Percentiles rank a stretch among this genome's conserved stretches.
Evolutionary conservation across 352 stramenopile genomes (phyloP).

Genomic region (Aphanomyces cochlioides): DNA sequence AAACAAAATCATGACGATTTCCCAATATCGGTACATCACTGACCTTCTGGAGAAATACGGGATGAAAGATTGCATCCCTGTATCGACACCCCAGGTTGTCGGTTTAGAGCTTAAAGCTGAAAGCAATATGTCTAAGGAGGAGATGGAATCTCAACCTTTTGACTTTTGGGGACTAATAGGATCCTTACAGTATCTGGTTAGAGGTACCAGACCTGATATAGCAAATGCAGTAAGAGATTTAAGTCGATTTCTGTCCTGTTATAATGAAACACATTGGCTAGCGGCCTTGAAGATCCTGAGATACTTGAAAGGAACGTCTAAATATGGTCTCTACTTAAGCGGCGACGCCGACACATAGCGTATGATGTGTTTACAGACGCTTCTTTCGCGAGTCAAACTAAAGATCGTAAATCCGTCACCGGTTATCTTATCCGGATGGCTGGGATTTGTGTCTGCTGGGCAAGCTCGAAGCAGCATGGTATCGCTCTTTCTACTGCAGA

Average conservation of each 20-base stretch:
- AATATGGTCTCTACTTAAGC: background rate
- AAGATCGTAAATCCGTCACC: constrained; percentile 29
- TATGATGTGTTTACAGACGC: background rate
- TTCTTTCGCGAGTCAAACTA: background rate
- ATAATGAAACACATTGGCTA: constrained; percentile 36
- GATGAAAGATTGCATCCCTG: constrained; percentile 1
- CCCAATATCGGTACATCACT: too few species aligned
- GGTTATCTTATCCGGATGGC: too few species aligned
- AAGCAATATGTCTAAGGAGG: constrained; percentile 29
- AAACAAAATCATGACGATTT: constrained; percentile 16
- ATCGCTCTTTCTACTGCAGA: constrained; percentile 5
- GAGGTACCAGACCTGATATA: constrained; percentile 35
- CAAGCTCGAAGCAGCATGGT: constrained; percentile 13
- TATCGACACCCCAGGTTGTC: constrained; percentile 29
- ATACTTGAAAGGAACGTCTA: constrained; percentile 27
- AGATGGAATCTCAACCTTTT: constrained; percentile 28
- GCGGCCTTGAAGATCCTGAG: constrained; percentile 32
- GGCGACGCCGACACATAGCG: background rate
- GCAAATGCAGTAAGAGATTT: constrained; percentile 37
- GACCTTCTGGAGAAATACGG: constrained; percentile 22
- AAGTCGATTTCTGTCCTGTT: constrained; percentile 36
- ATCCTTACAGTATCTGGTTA: constrained; percentile 37
- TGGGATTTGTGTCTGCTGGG: constrained; percentile 24
- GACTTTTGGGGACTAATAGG: constrained; percentile 27
- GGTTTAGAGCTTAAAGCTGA: constrained; percentile 27